These are phyloP conservation scores for Onygenales sp. DNA, from an alignment of 2,329 filamentous ascomycete species.

Conservation along the genomic window DNA sequence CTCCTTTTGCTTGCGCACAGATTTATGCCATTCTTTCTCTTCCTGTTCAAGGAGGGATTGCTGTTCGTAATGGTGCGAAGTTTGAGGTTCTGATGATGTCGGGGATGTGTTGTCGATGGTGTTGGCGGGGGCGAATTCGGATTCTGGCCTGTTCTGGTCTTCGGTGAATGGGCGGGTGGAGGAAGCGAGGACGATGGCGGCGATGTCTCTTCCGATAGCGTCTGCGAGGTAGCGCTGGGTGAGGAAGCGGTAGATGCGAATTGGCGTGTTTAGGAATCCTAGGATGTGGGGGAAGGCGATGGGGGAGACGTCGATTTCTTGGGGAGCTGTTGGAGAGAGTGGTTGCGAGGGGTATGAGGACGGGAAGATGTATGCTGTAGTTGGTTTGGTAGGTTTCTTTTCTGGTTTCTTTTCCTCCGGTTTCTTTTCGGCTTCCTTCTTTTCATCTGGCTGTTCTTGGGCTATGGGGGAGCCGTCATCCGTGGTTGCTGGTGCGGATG, in stretches of 20 bases:
- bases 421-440: constrained; percentile 40
- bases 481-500: not conserved
- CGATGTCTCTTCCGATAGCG: constrained; percentile 75
- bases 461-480: constrained; percentile 17
- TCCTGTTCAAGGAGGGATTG: constrained; percentile 57
- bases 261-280: constrained; percentile 83
- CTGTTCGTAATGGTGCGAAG: constrained; percentile 48
- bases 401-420: constrained; percentile 33
- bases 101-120: constrained; percentile 12
- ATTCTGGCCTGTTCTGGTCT: constrained; percentile 13
- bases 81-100: constrained; percentile 9
- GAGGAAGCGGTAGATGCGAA: constrained; percentile 77
- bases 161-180: constrained; percentile 32
- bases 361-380: constrained; percentile 63
- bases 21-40: constrained; percentile 77
- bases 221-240: constrained; percentile 77
- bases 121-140: constrained; percentile 14
- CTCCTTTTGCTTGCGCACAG: constrained; percentile 49
- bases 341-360: constrained; percentile 59
- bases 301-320: constrained; percentile 63
- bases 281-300: constrained; percentile 82
- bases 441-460: constrained; percentile 33
- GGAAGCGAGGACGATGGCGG: constrained; percentile 64
- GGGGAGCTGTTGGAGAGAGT: constrained; percentile 57
- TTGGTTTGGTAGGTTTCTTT: constrained; percentile 47